Evolutionary conservation across 2,329 filamentous ascomycete genomes (phyloP), one percentile per base, ranked within the genome.

Genomic region (Clonostachys rhizophaga): DNA sequence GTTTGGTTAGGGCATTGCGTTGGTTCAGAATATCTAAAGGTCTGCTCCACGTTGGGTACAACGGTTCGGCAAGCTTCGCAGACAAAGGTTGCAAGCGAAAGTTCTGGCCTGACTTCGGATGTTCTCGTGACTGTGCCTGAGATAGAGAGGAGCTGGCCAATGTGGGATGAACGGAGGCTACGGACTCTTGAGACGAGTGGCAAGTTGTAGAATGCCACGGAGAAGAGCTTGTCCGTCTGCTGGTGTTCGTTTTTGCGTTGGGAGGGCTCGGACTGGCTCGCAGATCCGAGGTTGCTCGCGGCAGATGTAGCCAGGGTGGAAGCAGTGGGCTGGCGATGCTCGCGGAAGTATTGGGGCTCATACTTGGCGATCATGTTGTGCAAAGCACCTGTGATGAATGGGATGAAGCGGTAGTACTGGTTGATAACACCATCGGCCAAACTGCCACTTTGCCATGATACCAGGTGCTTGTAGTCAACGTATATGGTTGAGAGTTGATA

Each of bases 81-180:
- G 47, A 86, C 83, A 59, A 99, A 99, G 0, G 94, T 96, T 6
- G 89, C 94, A 18, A 95, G 75, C 4, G 91, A 95, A 50, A 99
- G 71, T 67, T 99, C 94, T 1, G 94, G 94, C 34, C 94, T 83
- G 20, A 99, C 94, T 74, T 99, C 94, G 10, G 94, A 99, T 6
- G 94, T 99, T 64, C 94, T 82, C 2, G 94, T 99, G 30, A 96
- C 92, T 1, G 94, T 99, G 43, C 94, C 94, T 8, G 94, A 99
- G 56, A 99, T 95, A 11, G 94, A 96, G 6, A 96, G 81, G 40
- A 99, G 79, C 62, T 92, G 89, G 46, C 94, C 94, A 57, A 99
- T 95, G 56, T 96, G 91, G 52, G 83, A 79, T 24, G 94, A 95
- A 34, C 94, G 86, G 52, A 99, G 74, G 58, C 90, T 86, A 50